Evolutionary conservation across 73 alveolate genomes (phyloP).

Genomic region (Stentor coeruleus): DNA sequence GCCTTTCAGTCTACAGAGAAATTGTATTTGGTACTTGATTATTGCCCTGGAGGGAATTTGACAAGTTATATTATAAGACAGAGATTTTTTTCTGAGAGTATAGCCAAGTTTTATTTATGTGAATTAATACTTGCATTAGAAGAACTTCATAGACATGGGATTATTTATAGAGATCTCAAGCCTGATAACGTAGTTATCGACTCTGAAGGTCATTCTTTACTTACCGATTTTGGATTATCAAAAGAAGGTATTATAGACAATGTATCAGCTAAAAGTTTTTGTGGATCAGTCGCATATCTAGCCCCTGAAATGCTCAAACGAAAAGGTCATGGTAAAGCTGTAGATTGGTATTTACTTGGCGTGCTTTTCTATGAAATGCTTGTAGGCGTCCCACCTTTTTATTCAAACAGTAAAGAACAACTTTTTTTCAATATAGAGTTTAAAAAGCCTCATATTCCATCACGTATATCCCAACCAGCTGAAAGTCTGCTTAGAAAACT

Average conservation of each 20-base stretch:
- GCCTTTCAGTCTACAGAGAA: slow-evolving; percentile 76
- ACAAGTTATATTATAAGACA: slow-evolving; percentile 69
- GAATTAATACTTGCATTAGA: slow-evolving; percentile 73
- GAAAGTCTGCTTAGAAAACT: slow-evolving; percentile 86
- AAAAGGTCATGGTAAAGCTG: slow-evolving; percentile 56
- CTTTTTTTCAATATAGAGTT: slow-evolving; percentile 48
- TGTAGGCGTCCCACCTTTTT: slow-evolving; percentile 59
- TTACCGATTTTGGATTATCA: slow-evolving; percentile 54
- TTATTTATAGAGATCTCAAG: slow-evolving; percentile 82
- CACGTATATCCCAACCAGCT: slow-evolving; percentile 56
- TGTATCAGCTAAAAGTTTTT: slow-evolving; percentile 38
- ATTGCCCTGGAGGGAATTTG: slow-evolving; percentile 81
- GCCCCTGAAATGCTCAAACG: slow-evolving; percentile 50
- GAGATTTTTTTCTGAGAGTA: slow-evolving; percentile 66
- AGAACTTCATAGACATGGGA: slow-evolving; percentile 68
- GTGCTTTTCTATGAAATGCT: slow-evolving; percentile 57
- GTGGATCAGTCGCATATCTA: slow-evolving; percentile 54
- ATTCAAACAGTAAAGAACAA: slow-evolving; percentile 49
- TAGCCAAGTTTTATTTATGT: slow-evolving; percentile 68
- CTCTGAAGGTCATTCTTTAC: slow-evolving; percentile 41
- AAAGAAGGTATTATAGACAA: slow-evolving; percentile 34
- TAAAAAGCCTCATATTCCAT: neutral
- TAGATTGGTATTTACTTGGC: slow-evolving; percentile 56
- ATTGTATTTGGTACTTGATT: slow-evolving; percentile 73
- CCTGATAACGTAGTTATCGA: slow-evolving; percentile 67